phyloP scores from a whole-genome alignment of 305 asterid genomes.

The Rubia peregrina region DNA sequence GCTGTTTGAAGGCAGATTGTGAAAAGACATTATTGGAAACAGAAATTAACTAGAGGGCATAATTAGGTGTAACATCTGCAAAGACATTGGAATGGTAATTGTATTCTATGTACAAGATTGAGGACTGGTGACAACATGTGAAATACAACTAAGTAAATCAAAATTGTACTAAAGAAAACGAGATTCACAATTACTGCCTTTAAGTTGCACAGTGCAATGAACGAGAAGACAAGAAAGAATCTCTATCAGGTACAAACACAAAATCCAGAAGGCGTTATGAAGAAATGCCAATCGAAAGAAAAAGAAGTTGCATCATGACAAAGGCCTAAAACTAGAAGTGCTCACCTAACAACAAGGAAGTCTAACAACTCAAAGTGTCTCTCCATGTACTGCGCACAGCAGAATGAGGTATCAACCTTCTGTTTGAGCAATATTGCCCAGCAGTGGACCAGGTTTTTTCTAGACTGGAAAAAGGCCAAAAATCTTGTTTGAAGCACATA shows the following conservation, averaged over 20 bases:
- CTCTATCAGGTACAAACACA: slow-evolving; percentile 2
- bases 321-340: slow-evolving; percentile 13
- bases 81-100: not conserved
- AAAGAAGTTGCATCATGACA: not conserved
- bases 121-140: not conserved
- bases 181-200: not conserved
- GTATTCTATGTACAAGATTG: not conserved
- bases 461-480: slow-evolving; percentile 46
- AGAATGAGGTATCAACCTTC: slow-evolving; percentile 57
- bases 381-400: slow-evolving; percentile 83
- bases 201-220: not conserved
- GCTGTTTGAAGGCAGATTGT: slow-evolving; percentile 34
- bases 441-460: slow-evolving; percentile 82
- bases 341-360: slow-evolving; percentile 91
- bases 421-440: slow-evolving; percentile 94
- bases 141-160: slow-evolving; percentile 2
- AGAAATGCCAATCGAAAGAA: not conserved
- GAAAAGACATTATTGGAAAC: not conserved
- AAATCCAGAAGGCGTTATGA: not conserved
- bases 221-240: not conserved
- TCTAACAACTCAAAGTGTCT: slow-evolving; percentile 87
- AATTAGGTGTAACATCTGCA: not conserved
- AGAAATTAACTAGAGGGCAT: not conserved
- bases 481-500: slow-evolving; percentile 20
- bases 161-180: not conserved